Conservation (phyloP, 805 yeast genomes). For the Ogataea trehalophila region DNA sequence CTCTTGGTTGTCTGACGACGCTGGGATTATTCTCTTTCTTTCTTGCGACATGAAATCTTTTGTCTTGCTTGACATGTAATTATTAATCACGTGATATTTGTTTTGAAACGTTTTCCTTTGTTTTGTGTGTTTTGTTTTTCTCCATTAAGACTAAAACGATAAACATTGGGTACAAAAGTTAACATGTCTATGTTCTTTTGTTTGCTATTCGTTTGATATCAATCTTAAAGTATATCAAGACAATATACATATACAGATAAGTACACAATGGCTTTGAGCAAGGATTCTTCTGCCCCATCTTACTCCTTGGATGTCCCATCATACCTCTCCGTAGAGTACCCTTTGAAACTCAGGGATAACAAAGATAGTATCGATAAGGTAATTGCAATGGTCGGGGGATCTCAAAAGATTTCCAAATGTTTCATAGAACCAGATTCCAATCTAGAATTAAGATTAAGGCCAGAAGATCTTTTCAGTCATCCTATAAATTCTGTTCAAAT, state of each 20-base stretch:
- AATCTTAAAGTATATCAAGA: no score
- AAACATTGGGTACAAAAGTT: no score
- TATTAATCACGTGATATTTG: no score
- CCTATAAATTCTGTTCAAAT: constrained; percentile 54
- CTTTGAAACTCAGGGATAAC: constrained; percentile 47
- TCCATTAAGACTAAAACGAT: no score
- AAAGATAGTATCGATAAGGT: constrained; percentile 54
- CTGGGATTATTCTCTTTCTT: no score
- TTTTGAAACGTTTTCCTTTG: no score
- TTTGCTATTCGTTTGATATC: no score
- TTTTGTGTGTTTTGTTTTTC: no score
- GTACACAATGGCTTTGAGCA: not conserved
- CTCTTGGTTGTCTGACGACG: no score
- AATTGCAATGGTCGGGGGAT: constrained; percentile 65
- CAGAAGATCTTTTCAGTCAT: constrained; percentile 41
- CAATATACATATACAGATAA: not conserved
- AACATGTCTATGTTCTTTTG: no score
- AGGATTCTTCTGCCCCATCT: constrained; percentile 9
- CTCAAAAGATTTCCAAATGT: constrained; percentile 35
- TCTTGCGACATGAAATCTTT: no score
- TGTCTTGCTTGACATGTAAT: no score
- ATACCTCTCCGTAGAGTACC: constrained; percentile 72
- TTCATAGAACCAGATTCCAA: constrained; percentile 33
- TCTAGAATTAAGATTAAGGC: constrained; percentile 29
- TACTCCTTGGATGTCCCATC: constrained; percentile 70